A percentile compares a stretch with the other conserved stretches of the same genome.
phyloP scores from a whole-genome alignment of 2,329 filamentous ascomycete species.

The Lachnellula hyalina region DNA sequence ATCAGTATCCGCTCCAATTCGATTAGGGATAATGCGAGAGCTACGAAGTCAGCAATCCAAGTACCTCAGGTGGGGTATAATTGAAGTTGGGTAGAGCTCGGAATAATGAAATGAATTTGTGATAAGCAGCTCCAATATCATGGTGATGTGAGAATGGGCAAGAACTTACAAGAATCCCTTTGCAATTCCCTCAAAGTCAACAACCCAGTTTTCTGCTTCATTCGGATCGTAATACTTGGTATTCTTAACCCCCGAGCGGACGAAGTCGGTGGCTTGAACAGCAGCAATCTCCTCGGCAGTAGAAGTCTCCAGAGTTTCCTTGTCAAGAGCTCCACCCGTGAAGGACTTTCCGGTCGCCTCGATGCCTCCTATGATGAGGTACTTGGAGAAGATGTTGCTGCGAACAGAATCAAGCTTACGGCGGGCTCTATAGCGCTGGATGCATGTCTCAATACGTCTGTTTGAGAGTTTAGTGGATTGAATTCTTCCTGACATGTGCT shows the following conservation, averaged over 20 bases:
- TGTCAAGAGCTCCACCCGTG: slow-evolving; percentile 50
- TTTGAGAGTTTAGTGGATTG: slow-evolving; percentile 8
- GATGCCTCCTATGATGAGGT: slow-evolving; percentile 78
- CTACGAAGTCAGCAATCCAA: slow-evolving; percentile 32
- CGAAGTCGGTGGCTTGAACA: slow-evolving; percentile 57
- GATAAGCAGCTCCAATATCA: background rate
- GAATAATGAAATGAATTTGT: background rate
- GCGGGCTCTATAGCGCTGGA: slow-evolving; percentile 73
- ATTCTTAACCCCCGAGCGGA: slow-evolving; percentile 38
- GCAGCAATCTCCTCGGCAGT: slow-evolving; percentile 60
- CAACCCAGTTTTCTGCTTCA: slow-evolving; percentile 55
- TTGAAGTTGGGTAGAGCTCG: background rate
- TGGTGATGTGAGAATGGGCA: background rate
- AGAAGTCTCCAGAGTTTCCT: slow-evolving; percentile 55
- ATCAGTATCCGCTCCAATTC: slow-evolving; percentile 50
- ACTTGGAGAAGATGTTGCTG: slow-evolving; percentile 66
- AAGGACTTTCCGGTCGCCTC: slow-evolving; percentile 57
- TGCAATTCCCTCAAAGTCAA: slow-evolving; percentile 76
- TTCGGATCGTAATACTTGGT: slow-evolving; percentile 47
- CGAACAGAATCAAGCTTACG: slow-evolving; percentile 66
- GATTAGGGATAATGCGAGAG: slow-evolving; percentile 50
- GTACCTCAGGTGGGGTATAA: background rate
- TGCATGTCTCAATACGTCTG: slow-evolving; percentile 75
- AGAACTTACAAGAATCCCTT: slow-evolving; percentile 69
- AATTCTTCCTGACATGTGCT: background rate